A percentile compares a stretch with the other conserved stretches of the same genome.
Conservation (phyloP, 805 yeast species). For the Spathaspora arborariae region DNA sequence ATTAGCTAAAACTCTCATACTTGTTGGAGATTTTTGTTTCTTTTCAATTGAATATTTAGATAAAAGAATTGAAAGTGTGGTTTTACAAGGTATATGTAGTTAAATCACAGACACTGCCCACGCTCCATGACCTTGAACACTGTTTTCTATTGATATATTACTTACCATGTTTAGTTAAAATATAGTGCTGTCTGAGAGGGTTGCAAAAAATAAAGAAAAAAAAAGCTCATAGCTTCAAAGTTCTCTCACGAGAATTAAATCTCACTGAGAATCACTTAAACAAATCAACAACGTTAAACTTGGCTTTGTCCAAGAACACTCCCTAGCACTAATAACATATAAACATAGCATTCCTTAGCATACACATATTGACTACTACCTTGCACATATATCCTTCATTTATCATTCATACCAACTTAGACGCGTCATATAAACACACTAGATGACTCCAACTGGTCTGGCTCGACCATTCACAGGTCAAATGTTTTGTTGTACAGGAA, state of each 20-base stretch:
- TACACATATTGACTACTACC: neutral
- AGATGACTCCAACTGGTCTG: too few species aligned
- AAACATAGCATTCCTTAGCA: neutral
- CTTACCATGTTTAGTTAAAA: neutral
- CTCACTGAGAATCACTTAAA: neutral
- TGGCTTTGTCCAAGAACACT: neutral
- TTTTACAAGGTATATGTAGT: neutral
- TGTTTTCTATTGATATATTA: neutral
- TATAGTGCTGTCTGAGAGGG: neutral
- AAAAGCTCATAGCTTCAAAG: neutral
- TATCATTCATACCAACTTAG: neutral
- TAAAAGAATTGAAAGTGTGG: neutral
- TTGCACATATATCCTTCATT: neutral
- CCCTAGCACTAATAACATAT: neutral
- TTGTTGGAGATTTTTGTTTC: neutral
- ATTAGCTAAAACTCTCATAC: neutral
- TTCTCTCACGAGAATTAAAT: neutral
- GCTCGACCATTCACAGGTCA: constrained; percentile 42
- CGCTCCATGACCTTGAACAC: neutral
- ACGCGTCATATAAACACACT: neutral
- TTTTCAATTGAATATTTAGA: neutral
- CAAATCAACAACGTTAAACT: neutral
- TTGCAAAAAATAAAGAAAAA: neutral
- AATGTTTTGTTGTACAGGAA: constrained; percentile 57
- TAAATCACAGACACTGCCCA: neutral